Evolutionary conservation across 495 filamentous ascomycete genomes (phyloP).

Genomic region (Penicillium lividum): DNA sequence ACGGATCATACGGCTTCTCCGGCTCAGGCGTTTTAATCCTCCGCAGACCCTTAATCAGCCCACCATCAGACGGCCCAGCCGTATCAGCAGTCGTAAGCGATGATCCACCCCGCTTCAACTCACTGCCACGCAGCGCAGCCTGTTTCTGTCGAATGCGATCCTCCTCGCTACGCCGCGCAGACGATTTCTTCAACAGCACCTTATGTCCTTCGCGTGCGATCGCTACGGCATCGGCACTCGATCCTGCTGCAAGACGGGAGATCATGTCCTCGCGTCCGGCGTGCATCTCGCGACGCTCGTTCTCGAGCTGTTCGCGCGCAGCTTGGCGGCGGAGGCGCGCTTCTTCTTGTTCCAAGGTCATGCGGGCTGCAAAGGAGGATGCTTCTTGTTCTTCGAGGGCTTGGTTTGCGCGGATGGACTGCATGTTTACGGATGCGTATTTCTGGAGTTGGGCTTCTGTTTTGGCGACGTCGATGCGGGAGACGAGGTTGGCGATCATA

Average conservation of each 20-base stretch:
- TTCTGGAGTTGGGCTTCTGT: conserved; percentile 67
- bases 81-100: conserved; percentile 24
- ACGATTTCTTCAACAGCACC: conserved; percentile 71
- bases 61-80: conserved; percentile 34
- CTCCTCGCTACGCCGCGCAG: conserved; percentile 50
- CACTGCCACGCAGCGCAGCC: conserved; percentile 41
- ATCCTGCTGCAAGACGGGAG: conserved; percentile 51
- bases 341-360: conserved; percentile 71
- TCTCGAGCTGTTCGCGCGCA: conserved; percentile 61
- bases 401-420: conserved; percentile 57
- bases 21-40: conserved; percentile 57
- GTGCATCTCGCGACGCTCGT: conserved; percentile 60
- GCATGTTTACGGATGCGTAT: conserved; percentile 68
- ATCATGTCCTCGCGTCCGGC: conserved; percentile 61
- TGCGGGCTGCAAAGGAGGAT: conserved; percentile 53
- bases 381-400: conserved; percentile 55
- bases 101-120: conserved; percentile 33
- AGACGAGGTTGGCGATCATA: conserved; percentile 83
- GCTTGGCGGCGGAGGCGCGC: conserved; percentile 55
- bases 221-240: conserved; percentile 45
- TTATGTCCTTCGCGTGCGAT: conserved; percentile 57
- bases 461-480: conserved; percentile 64
- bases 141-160: conserved; percentile 50
- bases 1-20: conserved; percentile 86
- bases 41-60: conserved; percentile 74